phyloP scores from a whole-genome alignment of 2,329 filamentous ascomycete species.

The Myotisia sp. region DNA sequence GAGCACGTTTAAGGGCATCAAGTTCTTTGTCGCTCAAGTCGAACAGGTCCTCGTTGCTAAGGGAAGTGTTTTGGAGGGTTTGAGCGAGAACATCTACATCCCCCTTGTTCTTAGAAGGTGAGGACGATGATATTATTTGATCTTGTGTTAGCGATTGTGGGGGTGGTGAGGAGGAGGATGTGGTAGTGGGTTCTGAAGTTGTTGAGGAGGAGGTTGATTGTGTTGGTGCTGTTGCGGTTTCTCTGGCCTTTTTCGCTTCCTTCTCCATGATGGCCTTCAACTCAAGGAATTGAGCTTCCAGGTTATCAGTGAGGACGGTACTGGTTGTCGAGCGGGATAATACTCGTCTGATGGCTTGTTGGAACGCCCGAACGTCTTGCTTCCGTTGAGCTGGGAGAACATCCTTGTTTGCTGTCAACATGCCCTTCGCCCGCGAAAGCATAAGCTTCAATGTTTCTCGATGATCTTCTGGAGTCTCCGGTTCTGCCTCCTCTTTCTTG shows the following conservation, averaged over 20 bases:
- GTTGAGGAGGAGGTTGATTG: slow-evolving; percentile 5
- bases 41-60: slow-evolving; percentile 27
- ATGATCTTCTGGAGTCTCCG: slow-evolving; percentile 19
- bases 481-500: slow-evolving; percentile 16
- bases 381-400: slow-evolving; percentile 55
- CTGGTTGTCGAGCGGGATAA: slow-evolving; percentile 37
- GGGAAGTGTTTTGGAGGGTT: slow-evolving; percentile 11
- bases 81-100: slow-evolving; percentile 1
- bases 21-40: slow-evolving; percentile 37
- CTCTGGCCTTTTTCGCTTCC: slow-evolving; percentile 1
- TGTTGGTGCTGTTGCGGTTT: background rate
- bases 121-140: slow-evolving; percentile 2
- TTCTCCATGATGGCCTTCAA: slow-evolving; percentile 27
- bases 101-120: too few species aligned
- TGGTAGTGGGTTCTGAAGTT: slow-evolving; percentile 10
- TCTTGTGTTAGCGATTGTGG: background rate
- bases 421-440: slow-evolving; percentile 43
- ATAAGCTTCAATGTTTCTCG: slow-evolving; percentile 40
- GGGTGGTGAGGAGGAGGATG: background rate
- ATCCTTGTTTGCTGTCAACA: slow-evolving; percentile 41
- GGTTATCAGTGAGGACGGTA: slow-evolving; percentile 31
- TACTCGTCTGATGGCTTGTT: slow-evolving; percentile 48
- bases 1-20: slow-evolving; percentile 38
- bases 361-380: slow-evolving; percentile 59
- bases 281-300: slow-evolving; percentile 42